Conservation (phyloP, 768 basidiomycete species). For the Hortiboletus campestris region DNA sequence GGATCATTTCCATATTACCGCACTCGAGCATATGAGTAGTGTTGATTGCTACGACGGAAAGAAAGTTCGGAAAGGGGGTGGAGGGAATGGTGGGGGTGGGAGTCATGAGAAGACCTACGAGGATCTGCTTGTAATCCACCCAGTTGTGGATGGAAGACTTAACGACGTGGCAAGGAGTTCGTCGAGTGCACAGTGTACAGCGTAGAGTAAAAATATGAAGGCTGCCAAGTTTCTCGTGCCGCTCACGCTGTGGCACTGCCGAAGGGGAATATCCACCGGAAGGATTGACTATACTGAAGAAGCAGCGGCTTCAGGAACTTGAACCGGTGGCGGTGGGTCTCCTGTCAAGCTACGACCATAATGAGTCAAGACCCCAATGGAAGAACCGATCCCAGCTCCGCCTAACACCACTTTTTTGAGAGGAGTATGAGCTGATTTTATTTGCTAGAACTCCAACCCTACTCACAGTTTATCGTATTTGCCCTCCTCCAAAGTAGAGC, state of each 20-base stretch:
- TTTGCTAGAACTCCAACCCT: slow-evolving; percentile 14
- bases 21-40: slow-evolving; percentile 71
- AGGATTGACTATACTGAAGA: slow-evolving; percentile 9
- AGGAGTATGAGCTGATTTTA: not conserved
- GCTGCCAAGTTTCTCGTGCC: not conserved
- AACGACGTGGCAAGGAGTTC: slow-evolving; percentile 46
- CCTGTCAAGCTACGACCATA: slow-evolving; percentile 53
- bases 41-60: slow-evolving; percentile 75
- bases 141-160: slow-evolving; percentile 65
- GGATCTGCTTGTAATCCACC: slow-evolving; percentile 58
- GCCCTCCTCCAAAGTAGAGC: slow-evolving; percentile 75
- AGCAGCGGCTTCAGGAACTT: slow-evolving; percentile 33
- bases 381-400: slow-evolving; percentile 66
- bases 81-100: slow-evolving; percentile 12
- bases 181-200: slow-evolving; percentile 10
- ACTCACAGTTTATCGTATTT: slow-evolving; percentile 54
- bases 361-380: slow-evolving; percentile 58
- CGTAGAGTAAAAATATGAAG: slow-evolving; percentile 7
- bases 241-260: not conserved
- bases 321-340: slow-evolving; percentile 44
- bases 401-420: slow-evolving; percentile 60
- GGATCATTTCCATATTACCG: slow-evolving; percentile 56
- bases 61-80: slow-evolving; percentile 38
- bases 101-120: slow-evolving; percentile 25
- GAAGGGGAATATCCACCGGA: not conserved